phyloP scores from a whole-genome alignment of 169 alveolate genomes.

The Sarcocystis neurona region DNA sequence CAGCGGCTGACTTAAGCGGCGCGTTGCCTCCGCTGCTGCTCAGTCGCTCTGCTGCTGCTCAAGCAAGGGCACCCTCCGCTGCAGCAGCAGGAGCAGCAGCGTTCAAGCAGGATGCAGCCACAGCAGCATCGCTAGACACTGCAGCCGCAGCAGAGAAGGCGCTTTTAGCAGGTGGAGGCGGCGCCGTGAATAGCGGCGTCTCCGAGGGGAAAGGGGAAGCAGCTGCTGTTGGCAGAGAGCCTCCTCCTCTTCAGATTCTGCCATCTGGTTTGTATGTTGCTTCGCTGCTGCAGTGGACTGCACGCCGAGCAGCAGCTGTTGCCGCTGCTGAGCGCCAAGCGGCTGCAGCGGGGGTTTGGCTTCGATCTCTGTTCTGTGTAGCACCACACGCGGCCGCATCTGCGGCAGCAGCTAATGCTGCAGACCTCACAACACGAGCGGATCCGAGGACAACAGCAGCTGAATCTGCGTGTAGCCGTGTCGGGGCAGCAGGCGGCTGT shows the following conservation, averaged over 20 bases:
- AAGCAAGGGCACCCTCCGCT: no score
- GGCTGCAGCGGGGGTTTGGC: background rate
- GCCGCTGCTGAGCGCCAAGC: background rate
- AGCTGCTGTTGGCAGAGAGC: background rate
- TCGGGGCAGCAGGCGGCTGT: background rate
- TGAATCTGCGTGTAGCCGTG: background rate
- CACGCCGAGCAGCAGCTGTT: background rate
- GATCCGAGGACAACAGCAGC: background rate
- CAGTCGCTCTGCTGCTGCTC: background rate
- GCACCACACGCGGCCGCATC: background rate
- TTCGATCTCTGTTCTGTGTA: background rate
- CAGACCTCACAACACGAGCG: background rate
- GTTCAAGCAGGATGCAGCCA: no score
- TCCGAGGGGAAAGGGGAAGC: background rate
- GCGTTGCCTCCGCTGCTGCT: background rate
- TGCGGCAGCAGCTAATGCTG: background rate
- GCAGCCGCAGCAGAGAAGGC: no score
- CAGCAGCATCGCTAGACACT: background rate
- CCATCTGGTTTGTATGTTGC: conserved; percentile 20
- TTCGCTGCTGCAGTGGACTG: conserved; percentile 10
- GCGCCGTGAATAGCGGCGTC: background rate
- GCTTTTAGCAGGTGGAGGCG: no score
- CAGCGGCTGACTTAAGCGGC: background rate
- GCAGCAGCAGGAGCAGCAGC: no score
- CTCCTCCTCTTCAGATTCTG: conserved; percentile 38